Conservation (phyloP, 768 basidiomycete species). For the Tricholoma matsutake region DNA sequence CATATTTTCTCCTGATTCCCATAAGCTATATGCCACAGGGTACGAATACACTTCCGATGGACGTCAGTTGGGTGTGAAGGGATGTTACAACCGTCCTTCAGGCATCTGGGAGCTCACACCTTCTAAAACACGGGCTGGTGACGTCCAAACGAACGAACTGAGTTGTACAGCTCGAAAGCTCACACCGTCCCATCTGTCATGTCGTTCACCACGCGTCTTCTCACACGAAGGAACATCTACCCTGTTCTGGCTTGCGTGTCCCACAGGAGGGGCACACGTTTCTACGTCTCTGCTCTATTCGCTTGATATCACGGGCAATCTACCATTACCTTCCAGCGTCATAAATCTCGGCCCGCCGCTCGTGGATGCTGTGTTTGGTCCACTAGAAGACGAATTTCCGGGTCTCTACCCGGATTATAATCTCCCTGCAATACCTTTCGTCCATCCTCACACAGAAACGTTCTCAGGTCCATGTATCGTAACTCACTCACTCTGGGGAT, state of each 20-base stretch:
- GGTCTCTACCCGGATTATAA: constrained; percentile 57
- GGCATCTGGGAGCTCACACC: constrained; percentile 52
- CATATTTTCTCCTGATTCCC: constrained; percentile 40
- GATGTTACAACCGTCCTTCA: constrained; percentile 57
- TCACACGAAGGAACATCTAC: constrained; percentile 17
- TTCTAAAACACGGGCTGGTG: constrained; percentile 7
- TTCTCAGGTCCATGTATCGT: constrained; percentile 30
- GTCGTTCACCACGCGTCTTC: constrained; percentile 58
- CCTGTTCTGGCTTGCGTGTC: constrained; percentile 54
- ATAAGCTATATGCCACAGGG: constrained; percentile 54
- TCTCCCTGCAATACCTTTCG: constrained; percentile 40
- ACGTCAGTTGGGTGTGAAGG: constrained; percentile 54
- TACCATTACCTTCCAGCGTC: neutral
- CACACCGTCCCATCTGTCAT: constrained; percentile 42
- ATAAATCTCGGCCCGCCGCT: constrained; percentile 23
- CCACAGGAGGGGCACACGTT: constrained; percentile 56
- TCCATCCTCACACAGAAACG: constrained; percentile 16
- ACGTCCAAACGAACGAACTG: constrained; percentile 4
- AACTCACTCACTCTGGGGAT: constrained; percentile 52
- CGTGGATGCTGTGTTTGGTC: constrained; percentile 41
- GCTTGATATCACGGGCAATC: constrained; percentile 30
- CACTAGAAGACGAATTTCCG: constrained; percentile 45
- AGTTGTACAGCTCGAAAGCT: constrained; percentile 33
- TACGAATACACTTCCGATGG: constrained; percentile 58
- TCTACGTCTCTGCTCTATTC: constrained; percentile 51